Base-by-base conservation (phyloP, 768 basidiomycete genomes). In the Calocybe indica region DNA sequence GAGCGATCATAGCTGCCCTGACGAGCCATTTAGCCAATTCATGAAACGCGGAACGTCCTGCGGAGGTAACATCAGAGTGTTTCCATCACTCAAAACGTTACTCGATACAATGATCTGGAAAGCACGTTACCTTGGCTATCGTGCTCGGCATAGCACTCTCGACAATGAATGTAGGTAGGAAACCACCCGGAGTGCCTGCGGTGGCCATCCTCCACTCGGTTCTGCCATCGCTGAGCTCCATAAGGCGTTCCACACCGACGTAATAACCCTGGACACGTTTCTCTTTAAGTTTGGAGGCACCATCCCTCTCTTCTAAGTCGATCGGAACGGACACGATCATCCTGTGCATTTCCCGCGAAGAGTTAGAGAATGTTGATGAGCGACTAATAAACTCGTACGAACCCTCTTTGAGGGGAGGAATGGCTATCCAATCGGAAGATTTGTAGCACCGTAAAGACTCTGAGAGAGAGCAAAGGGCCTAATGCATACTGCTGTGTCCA, bases 171-270 rank as follows among this genome's bases (percentile, higher is more conserved):
- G 69, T 64, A 1, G 87, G 87, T 37, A 88, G 82, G 46, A 61
- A 73, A 28, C 87, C 87, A 28, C 84, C 85, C 9, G 85, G 78
- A 2, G 76, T 79, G 55, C 82, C 83, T 15, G 83, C 82, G 2
- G 84, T 86, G 2, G 86, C 87, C 87, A 90, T 87, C 35, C 78
- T 71, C 86, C 87, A 89, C 62, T 88, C 85, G 10, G 79, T 76
- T 42, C 63, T 75, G 44, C 82, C 87, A 51, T 78, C 67, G n/a
- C 75, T 76, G 37, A 82, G 73, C 61, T 85, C 83, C 37, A 68
- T 62, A 44, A 90, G 56, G 30, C 76, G 73, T 62, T 90, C 88
- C 4, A 85, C 80, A 53, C 80, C 78, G 36, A 77, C 79, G 58
- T 89, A 89, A 55, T 76, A 78, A 2, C 82, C 88, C 52, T 72